Evolutionary conservation across 2,329 filamentous ascomycete genomes (phyloP).

Genomic region (Byssoonygena ceratinophila): DNA sequence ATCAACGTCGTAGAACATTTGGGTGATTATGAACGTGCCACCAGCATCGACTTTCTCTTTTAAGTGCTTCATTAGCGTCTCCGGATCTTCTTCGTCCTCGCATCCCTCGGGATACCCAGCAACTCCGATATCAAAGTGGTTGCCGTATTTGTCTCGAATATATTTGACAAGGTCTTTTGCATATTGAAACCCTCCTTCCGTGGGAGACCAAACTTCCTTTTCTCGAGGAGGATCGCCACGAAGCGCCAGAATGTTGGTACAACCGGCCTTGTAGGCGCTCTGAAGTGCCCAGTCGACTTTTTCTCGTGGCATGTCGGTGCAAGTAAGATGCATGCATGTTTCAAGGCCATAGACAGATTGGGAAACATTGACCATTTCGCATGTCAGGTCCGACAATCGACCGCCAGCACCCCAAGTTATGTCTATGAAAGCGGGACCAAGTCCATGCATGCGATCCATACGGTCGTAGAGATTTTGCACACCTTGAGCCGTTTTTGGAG

Average conservation of each 20-base stretch:
- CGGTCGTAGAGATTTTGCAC: conserved; percentile 98
- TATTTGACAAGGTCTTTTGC: conserved; percentile 82
- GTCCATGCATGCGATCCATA: conserved; percentile 96
- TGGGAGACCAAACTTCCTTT: conserved; percentile 83
- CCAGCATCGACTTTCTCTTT: conserved; percentile 97
- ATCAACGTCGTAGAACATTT: conserved; percentile 99
- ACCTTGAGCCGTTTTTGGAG: conserved; percentile 78
- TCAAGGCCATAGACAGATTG: conserved; percentile 93
- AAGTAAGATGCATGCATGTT: conserved; percentile 98
- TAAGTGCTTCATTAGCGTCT: conserved; percentile 75
- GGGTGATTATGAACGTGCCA: conserved; percentile 86
- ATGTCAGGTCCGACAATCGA: conserved; percentile 78
- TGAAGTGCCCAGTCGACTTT: conserved; percentile 83
- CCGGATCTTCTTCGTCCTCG: conserved; percentile 83
- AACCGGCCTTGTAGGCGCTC: conserved; percentile 85
- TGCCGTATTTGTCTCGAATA: conserved; percentile 65
- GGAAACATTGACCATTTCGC: conserved; percentile 93
- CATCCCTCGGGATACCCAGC: conserved; percentile 93
- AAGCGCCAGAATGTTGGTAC: conserved; percentile 91
- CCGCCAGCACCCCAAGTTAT: conserved; percentile 97
- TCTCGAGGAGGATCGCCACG: conserved; percentile 89
- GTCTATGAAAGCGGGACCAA: conserved; percentile 92
- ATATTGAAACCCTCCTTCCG: conserved; percentile 79
- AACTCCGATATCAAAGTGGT: conserved; percentile 95
- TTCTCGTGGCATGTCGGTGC: conserved; percentile 90